phyloP scores from a whole-genome alignment of 163 green algal species.

The Scenedesmus sp. region DNA sequence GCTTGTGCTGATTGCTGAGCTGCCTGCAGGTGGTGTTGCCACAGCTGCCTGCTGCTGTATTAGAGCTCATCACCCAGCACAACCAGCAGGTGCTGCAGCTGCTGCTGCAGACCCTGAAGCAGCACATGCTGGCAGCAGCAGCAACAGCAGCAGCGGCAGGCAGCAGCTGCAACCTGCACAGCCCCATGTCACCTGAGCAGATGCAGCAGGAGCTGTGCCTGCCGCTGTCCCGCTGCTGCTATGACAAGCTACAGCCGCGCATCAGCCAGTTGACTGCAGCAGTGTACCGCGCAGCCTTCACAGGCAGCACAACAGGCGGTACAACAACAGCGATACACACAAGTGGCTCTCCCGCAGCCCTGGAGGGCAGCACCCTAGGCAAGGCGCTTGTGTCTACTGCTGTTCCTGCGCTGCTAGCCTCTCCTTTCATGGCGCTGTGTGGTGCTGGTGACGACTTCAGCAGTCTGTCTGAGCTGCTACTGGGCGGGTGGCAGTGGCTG shows the following conservation, averaged over 20 bases:
- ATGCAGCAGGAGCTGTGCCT: background rate
- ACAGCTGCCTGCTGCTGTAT: background rate
- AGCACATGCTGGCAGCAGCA: background rate
- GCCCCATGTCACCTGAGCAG: too few species aligned
- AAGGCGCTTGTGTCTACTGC: background rate
- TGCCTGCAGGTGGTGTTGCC: constrained; percentile 45
- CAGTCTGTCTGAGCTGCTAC: constrained; percentile 47
- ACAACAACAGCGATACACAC: background rate
- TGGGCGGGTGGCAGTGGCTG: background rate
- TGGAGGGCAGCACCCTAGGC: background rate
- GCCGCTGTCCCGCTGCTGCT: constrained; percentile 20
- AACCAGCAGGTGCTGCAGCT: constrained; percentile 33
- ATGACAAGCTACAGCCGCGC: background rate
- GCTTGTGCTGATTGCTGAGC: background rate
- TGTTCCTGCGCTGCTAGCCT: constrained; percentile 11
- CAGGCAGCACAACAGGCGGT: too few species aligned
- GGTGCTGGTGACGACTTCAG: constrained; percentile 40
- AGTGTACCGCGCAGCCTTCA: too few species aligned
- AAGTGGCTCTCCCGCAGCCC: too few species aligned
- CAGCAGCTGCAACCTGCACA: background rate
- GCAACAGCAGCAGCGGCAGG: background rate
- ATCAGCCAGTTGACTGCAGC: too few species aligned
- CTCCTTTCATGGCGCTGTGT: constrained; percentile 45
- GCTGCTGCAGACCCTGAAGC: constrained; percentile 6
- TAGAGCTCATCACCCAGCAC: constrained; percentile 12